A percentile compares a stretch with the other conserved stretches of the same genome.
Conservation (phyloP, 176 grass and related monocot genomes). For the Cocos nucifera region DNA sequence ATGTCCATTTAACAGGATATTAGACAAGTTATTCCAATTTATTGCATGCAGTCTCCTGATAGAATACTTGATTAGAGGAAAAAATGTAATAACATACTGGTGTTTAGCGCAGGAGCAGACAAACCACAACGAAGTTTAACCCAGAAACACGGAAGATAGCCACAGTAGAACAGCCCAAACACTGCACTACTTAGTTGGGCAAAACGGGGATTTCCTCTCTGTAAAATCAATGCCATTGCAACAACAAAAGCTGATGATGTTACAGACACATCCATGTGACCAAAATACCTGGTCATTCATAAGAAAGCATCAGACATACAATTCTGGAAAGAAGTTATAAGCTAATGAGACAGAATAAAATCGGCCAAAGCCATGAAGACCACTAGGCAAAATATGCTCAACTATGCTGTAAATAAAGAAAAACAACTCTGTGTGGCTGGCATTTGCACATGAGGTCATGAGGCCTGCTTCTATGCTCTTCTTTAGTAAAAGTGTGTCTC, state of each 20-base stretch:
- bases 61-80: too few relatives aligned
- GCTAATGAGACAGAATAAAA: neutral
- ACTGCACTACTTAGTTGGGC: conserved; percentile 91
- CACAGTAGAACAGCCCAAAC: conserved; percentile 96
- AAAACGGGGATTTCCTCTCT: conserved; percentile 95
- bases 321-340: too few relatives aligned
- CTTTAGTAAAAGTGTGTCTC: too few relatives aligned
- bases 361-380: conserved; percentile 9
- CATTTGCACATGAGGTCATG: too few relatives aligned
- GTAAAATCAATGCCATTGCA: conserved; percentile 72
- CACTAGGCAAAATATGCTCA: neutral
- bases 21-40: too few relatives aligned
- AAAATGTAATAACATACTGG: conserved; percentile 37
- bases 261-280: conserved; percentile 84
- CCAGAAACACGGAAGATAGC: conserved; percentile 98
- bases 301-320: neutral
- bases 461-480: too few relatives aligned
- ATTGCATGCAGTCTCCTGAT: too few relatives aligned
- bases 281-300: conserved; percentile 74
- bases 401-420: too few relatives aligned
- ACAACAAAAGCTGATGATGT: conserved; percentile 73
- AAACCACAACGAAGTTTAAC: conserved; percentile 88
- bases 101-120: conserved; percentile 73
- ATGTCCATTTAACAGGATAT: too few relatives aligned
- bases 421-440: too few relatives aligned